Percentiles rank a stretch among this genome's conserved stretches.
Evolutionary conservation across 2,329 filamentous ascomycete genomes (phyloP).

Genomic region (Ophiostoma fasciatum): DNA sequence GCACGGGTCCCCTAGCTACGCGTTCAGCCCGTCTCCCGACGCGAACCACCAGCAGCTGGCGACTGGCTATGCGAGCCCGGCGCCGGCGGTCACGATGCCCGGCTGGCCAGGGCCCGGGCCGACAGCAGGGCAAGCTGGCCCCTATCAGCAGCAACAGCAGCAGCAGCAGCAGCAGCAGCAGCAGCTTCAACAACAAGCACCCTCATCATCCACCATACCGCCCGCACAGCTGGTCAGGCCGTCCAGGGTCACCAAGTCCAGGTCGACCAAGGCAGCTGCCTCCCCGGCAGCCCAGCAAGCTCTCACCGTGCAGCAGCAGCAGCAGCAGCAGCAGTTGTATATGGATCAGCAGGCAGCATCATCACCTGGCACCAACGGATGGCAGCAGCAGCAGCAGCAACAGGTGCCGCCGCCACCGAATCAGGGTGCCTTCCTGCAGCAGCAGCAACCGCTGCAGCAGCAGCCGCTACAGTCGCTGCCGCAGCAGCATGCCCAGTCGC

Average conservation of each 20-base stretch:
- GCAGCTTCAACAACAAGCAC: neutral
- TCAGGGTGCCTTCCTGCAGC: too few species aligned
- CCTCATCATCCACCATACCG: neutral
- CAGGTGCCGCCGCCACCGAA: neutral
- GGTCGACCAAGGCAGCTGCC: conserved; percentile 1
- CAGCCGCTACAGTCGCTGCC: conserved; percentile 10
- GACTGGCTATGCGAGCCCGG: too few species aligned
- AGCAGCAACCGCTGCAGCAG: conserved; percentile 12
- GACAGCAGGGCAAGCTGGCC: too few species aligned
- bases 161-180: neutral
- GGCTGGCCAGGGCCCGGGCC: too few species aligned
- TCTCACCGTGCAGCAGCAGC: neutral
- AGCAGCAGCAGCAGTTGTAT: conserved; percentile 5
- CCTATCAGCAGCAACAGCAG: neutral
- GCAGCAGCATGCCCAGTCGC: too few species aligned
- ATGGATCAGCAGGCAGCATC: conserved; percentile 2
- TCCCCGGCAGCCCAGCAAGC: neutral
- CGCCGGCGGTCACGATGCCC: too few species aligned
- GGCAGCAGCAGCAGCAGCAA: conserved; percentile 3
- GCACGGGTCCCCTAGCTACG: too few species aligned
- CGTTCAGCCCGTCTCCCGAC: too few species aligned
- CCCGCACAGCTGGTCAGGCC: neutral
- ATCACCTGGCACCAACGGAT: neutral
- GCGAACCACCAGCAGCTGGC: neutral
- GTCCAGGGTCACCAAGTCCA: conserved; percentile 5